Conservation (phyloP, 192 early-diverging fungal genomes). For the Coemansia sp. region DNA sequence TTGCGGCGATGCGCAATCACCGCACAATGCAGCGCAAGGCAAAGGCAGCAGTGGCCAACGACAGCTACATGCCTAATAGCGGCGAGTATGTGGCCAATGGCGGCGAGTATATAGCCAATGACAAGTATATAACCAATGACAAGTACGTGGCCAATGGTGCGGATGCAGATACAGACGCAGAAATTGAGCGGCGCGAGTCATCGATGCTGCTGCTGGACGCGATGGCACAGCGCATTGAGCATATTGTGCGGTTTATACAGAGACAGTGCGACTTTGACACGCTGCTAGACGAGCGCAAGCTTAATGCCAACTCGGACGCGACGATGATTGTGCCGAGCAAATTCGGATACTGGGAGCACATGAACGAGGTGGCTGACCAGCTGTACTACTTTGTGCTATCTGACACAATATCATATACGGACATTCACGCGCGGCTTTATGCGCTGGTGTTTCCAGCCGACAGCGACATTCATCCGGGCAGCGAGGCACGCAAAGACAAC, state of each 20-base stretch:
- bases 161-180: conserved; percentile 20
- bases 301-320: conserved; percentile 43
- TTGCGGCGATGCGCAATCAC: conserved; percentile 60
- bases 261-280: conserved; percentile 56
- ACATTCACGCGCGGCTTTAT: conserved; percentile 59
- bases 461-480: conserved; percentile 49
- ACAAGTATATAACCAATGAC: neutral
- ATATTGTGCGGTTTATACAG: conserved; percentile 46
- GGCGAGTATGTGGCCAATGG: neutral
- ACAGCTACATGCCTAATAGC: conserved; percentile 44
- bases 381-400: conserved; percentile 67
- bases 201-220: conserved; percentile 45
- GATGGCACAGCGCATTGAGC: conserved; percentile 42
- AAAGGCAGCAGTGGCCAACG: conserved; percentile 41
- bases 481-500: conserved; percentile 65
- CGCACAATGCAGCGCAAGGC: conserved; percentile 48
- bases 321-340: conserved; percentile 67
- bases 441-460: conserved; percentile 57
- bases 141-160: neutral
- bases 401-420: conserved; percentile 60
- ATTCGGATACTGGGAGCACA: conserved; percentile 70
- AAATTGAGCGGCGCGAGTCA: conserved; percentile 33
- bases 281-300: conserved; percentile 37
- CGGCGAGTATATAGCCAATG: neutral
- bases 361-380: conserved; percentile 75